These are phyloP conservation scores for Candida ulmi DNA, from an alignment of 805 yeast species.

Conservation along the genomic window DNA sequence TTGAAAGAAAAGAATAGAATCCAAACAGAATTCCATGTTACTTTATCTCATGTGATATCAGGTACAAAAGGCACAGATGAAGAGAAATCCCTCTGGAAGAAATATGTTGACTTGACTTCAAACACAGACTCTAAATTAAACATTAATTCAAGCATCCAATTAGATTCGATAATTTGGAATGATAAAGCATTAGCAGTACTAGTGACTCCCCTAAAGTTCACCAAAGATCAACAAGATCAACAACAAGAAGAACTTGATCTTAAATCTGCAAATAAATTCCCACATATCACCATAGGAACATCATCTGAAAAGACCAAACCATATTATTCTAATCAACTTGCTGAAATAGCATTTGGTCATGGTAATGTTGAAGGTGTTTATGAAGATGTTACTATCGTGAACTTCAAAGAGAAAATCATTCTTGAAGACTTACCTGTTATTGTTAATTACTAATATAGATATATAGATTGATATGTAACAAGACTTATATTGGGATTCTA, in stretches of 20 bases:
- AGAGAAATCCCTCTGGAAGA: constrained; percentile 24
- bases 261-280: constrained; percentile 34
- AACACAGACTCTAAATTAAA: neutral
- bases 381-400: constrained; percentile 5
- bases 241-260: too few relatives aligned
- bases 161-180: constrained; percentile 45
- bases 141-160: constrained; percentile 32
- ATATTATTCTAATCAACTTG: constrained; percentile 42
- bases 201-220: constrained; percentile 28
- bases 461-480: too few relatives aligned
- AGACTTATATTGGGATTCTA: constrained; percentile 76
- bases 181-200: constrained; percentile 47
- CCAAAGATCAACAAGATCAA: neutral
- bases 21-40: constrained; percentile 59
- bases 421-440: constrained; percentile 7
- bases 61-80: constrained; percentile 24
- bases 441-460: constrained; percentile 11
- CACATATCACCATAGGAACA: constrained; percentile 78
- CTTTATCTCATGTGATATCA: constrained; percentile 46
- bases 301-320: constrained; percentile 39
- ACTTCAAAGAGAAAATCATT: constrained; percentile 6
- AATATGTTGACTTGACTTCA: constrained; percentile 13
- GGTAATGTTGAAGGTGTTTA: constrained; percentile 8
- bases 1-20: constrained; percentile 32
- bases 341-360: constrained; percentile 14